Percentiles rank a stretch among this genome's conserved stretches.
Conservation (phyloP, 2,329 filamentous ascomycete species). For the Teratosphaeriaceae sp. region DNA sequence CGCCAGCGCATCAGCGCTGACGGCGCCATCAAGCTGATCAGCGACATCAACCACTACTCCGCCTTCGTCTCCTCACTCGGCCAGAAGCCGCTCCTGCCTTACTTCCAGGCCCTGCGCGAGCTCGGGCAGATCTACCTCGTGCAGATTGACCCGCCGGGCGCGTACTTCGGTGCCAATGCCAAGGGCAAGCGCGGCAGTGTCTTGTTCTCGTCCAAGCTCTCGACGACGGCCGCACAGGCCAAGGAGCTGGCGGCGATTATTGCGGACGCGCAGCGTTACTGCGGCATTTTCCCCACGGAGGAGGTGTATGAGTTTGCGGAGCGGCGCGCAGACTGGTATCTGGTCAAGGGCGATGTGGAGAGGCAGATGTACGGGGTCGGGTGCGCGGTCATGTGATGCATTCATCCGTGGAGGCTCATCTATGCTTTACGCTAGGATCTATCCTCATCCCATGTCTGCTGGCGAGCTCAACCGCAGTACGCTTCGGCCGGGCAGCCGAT, state of each 20-base stretch:
- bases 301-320: constrained; percentile 98
- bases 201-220: constrained; percentile 17
- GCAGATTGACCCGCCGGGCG: constrained; percentile 36
- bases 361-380: constrained; percentile 96
- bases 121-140: constrained; percentile 95
- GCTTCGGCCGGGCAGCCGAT: constrained; percentile 26
- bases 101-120: constrained; percentile 87
- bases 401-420: too few species aligned
- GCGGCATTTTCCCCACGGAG: constrained; percentile 87
- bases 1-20: constrained; percentile 85
- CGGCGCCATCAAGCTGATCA: constrained; percentile 86
- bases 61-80: constrained; percentile 73
- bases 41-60: constrained; percentile 93
- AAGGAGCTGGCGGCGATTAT: constrained; percentile 95
- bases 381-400: constrained; percentile 76
- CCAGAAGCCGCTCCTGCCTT: constrained; percentile 77
- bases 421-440: too few species aligned
- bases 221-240: constrained; percentile 60
- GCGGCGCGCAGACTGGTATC: constrained; percentile 89
- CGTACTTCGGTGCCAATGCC: constrained; percentile 17
- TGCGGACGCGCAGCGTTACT: constrained; percentile 81
- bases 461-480: constrained; percentile 3
- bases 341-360: constrained; percentile 81
- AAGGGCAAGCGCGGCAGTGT: constrained; percentile 21
- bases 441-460: not conserved